Percentiles rank a stretch among this genome's conserved stretches.
These are phyloP conservation scores for Alloteropsis angusta DNA, from an alignment of 202 grass and related monocot species.

Conservation along the genomic window DNA sequence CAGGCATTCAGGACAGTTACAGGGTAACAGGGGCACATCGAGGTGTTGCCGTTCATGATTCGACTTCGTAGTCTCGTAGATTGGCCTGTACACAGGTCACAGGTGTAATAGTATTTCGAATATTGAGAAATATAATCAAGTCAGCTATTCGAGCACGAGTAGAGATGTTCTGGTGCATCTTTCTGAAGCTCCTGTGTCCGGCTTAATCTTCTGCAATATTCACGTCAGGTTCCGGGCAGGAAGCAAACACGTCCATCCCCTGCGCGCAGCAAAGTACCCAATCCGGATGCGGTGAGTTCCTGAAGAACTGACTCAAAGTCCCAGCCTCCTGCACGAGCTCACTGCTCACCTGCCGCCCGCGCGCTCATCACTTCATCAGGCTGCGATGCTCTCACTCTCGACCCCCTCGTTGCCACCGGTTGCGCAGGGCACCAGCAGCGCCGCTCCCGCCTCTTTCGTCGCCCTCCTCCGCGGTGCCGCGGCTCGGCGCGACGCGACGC, in stretches of 20 bases:
- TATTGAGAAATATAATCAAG: constrained; percentile 3
- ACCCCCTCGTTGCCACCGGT: background rate
- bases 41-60: background rate
- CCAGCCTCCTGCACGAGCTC: background rate
- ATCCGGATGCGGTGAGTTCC: background rate
- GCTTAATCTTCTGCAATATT: background rate
- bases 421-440: background rate
- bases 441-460: constrained; percentile 13
- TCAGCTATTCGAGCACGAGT: background rate
- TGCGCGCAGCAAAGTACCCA: background rate
- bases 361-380: background rate
- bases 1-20: background rate
- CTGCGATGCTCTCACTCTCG: constrained; percentile 30
- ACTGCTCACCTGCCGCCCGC: background rate
- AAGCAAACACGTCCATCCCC: background rate
- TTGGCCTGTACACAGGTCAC: background rate
- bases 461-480: constrained; percentile 31
- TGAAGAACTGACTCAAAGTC: background rate
- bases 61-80: background rate
- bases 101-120: background rate
- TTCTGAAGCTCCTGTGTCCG: background rate
- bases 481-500: constrained; percentile 11
- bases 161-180: background rate
- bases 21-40: background rate
- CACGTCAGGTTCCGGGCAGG: background rate